Percentiles rank a stretch among this genome's conserved stretches.
Conservation (phyloP, 202 grass and related monocot species). For the Zizania palustris region DNA sequence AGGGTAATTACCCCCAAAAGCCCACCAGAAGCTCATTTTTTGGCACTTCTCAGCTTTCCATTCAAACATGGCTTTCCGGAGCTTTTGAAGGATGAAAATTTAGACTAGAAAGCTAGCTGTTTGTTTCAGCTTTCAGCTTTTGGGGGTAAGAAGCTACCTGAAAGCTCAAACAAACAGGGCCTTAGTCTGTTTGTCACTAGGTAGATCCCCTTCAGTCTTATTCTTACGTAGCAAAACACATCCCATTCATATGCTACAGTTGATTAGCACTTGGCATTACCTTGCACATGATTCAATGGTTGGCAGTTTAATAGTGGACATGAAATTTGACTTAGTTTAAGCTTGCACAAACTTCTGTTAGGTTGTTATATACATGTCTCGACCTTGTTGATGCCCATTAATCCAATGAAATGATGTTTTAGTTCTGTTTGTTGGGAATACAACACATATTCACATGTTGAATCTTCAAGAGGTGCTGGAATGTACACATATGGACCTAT, state of each 20-base stretch:
- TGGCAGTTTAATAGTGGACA: neutral
- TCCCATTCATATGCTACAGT: neutral
- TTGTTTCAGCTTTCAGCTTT: no score
- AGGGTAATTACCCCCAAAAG: no score
- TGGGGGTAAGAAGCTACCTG: no score
- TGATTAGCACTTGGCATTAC: neutral
- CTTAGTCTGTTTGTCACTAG: conserved; percentile 20
- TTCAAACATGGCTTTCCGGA: no score
- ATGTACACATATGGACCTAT: conserved; percentile 4
- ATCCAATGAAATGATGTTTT: conserved; percentile 16
- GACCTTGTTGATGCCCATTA: conserved; percentile 2
- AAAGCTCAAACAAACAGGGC: no score
- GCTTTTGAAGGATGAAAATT: no score
- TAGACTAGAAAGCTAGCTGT: no score
- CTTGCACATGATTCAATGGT: neutral
- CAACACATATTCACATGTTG: neutral
- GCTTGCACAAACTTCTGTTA: neutral
- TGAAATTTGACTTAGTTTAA: neutral
- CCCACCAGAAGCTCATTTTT: no score
- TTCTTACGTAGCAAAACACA: conserved; percentile 5
- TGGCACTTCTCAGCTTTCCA: no score
- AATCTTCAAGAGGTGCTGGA: neutral
- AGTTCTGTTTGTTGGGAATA: neutral
- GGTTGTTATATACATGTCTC: neutral
- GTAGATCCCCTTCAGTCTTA: neutral